Conservation (phyloP, 306 rosid genomes). For the Elaeagnus macrophylla region DNA sequence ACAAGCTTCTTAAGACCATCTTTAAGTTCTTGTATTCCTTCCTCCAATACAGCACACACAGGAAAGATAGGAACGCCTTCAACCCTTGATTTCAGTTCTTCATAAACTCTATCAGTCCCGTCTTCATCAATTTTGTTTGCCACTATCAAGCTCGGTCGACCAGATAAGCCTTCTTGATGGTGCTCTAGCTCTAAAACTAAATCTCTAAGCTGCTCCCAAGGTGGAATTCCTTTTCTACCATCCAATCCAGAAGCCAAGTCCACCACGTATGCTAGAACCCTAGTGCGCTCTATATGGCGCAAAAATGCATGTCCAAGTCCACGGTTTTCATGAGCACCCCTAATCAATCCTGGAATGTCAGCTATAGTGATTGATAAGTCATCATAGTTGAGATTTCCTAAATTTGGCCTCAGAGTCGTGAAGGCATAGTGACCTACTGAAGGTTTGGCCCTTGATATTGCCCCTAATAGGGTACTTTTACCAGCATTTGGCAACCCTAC, state of each 20-base stretch:
- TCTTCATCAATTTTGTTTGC: slow-evolving; percentile 91
- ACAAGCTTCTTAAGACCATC: slow-evolving; percentile 68
- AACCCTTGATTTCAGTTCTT: slow-evolving; percentile 62
- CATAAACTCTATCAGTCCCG: slow-evolving; percentile 57
- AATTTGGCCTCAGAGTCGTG: slow-evolving; percentile 84
- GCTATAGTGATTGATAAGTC: slow-evolving; percentile 84
- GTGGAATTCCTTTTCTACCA: slow-evolving; percentile 73
- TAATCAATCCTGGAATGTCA: slow-evolving; percentile 87
- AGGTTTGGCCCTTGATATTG: slow-evolving; percentile 79
- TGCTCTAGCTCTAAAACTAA: slow-evolving; percentile 71
- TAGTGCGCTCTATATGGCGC: slow-evolving; percentile 90
- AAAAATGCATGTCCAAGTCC: slow-evolving; percentile 89
- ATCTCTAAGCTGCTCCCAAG: slow-evolving; percentile 81
- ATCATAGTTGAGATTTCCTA: slow-evolving; percentile 75
- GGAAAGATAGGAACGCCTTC: slow-evolving; percentile 63
- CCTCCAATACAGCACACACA: slow-evolving; percentile 79
- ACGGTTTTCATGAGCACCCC: slow-evolving; percentile 81
- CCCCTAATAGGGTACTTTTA: slow-evolving; percentile 89
- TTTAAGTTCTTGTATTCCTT: slow-evolving; percentile 73
- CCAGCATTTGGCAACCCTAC: slow-evolving; percentile 99
- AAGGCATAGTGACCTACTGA: slow-evolving; percentile 79
- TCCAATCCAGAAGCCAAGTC: slow-evolving; percentile 77
- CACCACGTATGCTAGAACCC: slow-evolving; percentile 73
- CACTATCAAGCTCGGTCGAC: slow-evolving; percentile 64
- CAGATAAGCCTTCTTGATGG: slow-evolving; percentile 76